Conservation (phyloP, 306 rosid species). For the Senna tora region DNA sequence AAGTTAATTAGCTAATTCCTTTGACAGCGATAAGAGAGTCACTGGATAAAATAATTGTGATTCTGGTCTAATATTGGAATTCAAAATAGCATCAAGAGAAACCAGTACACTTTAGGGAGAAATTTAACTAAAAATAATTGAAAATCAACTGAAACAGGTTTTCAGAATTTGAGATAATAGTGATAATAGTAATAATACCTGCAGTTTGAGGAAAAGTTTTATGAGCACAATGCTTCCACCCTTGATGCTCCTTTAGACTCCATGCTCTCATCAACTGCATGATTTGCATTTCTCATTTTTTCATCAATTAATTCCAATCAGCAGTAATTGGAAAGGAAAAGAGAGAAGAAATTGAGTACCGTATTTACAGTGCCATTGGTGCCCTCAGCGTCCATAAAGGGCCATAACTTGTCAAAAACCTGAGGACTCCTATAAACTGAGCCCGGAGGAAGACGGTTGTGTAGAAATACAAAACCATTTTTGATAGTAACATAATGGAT, state of each 20-base stretch:
- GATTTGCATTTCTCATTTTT: conserved; percentile 31
- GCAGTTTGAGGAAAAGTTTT: conserved; percentile 34
- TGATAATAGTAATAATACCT: conserved; percentile 40
- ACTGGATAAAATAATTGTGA: too few species aligned
- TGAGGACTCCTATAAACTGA: conserved; percentile 85
- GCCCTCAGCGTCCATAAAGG: conserved; percentile 62
- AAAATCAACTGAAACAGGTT: conserved; percentile 9
- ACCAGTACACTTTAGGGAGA: conserved; percentile 12
- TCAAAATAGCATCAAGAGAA: conserved; percentile 19
- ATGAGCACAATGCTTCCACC: conserved; percentile 82
- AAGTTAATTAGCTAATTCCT: conserved; percentile 39
- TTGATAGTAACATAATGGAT: conserved; percentile 71
- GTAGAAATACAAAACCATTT: conserved; percentile 60
- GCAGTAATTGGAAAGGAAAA: too few species aligned
- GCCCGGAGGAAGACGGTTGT: conserved; percentile 67
- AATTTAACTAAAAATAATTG: neutral
- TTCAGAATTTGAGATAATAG: neutral
- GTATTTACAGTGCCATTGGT: conserved; percentile 52
- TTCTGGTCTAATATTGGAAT: conserved; percentile 21
- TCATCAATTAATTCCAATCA: conserved; percentile 23
- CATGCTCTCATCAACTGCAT: conserved; percentile 78
- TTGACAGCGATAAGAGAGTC: conserved; percentile 19
- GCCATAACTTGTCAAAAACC: conserved; percentile 81
- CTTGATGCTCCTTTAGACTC: conserved; percentile 56
- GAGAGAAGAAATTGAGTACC: conserved; percentile 46